A percentile compares a stretch with the other conserved stretches of the same genome.
phyloP scores from a whole-genome alignment of 139 green algal species.

The Chlorella sorokiniana region DNA sequence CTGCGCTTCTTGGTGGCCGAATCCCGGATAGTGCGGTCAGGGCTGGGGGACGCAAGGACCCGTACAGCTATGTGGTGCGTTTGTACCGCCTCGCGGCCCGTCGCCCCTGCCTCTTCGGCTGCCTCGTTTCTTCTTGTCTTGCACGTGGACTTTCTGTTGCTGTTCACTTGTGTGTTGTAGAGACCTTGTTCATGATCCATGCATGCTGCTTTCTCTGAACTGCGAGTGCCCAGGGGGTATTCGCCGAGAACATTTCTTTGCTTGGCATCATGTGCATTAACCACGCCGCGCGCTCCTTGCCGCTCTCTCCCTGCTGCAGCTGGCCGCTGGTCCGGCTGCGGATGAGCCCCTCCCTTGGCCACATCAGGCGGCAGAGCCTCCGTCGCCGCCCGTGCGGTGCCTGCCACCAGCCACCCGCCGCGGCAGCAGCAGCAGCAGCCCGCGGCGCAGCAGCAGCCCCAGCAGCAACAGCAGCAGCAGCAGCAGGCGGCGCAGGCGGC shows the following conservation, averaged over 20 bases:
- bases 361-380: too few relatives aligned
- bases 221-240: too few relatives aligned
- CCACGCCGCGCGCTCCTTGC: too few relatives aligned
- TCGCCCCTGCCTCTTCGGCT: not conserved
- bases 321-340: not conserved
- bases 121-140: not conserved
- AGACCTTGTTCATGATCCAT: too few relatives aligned
- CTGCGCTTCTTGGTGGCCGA: slow-evolving; percentile 51
- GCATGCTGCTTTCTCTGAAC: too few relatives aligned
- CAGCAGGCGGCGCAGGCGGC: not conserved
- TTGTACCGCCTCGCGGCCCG: too few relatives aligned
- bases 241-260: too few relatives aligned
- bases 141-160: not conserved
- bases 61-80: slow-evolving; percentile 44
- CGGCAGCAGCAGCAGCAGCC: not conserved
- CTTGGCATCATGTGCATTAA: too few relatives aligned
- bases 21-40: slow-evolving; percentile 39
- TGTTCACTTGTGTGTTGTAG: too few relatives aligned
- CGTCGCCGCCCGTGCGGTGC: too few relatives aligned
- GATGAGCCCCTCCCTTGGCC: too few relatives aligned
- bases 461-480: not conserved
- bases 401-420: not conserved
- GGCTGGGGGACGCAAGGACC: slow-evolving; percentile 49
- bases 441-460: not conserved
- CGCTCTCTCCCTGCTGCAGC: not conserved